A percentile compares a stretch with the other conserved stretches of the same genome.
Evolutionary conservation across 495 filamentous ascomycete genomes (phyloP).

Genomic region (Penicillium antarcticum): DNA sequence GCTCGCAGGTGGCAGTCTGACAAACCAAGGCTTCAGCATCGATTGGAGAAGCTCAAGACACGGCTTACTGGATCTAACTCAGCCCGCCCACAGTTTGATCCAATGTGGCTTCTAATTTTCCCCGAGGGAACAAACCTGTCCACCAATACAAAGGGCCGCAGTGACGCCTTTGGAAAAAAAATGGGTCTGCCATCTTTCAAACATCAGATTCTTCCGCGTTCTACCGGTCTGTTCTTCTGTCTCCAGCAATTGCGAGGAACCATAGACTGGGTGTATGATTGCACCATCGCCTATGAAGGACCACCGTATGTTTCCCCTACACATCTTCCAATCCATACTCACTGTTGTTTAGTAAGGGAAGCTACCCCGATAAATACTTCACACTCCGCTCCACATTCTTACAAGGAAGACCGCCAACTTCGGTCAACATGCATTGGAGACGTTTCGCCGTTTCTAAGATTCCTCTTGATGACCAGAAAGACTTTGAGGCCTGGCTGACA

Average conservation of each 20-base stretch:
- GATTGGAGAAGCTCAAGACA: conserved; percentile 56
- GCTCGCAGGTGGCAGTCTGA: conserved; percentile 65
- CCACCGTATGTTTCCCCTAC: conserved; percentile 51
- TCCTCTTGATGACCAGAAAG: conserved; percentile 54
- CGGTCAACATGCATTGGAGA: conserved; percentile 70
- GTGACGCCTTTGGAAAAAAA: conserved; percentile 55
- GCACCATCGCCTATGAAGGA: conserved; percentile 66
- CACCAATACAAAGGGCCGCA: conserved; percentile 53
- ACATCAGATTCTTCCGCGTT: conserved; percentile 59
- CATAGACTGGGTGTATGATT: conserved; percentile 66
- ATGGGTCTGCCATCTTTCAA: conserved; percentile 47
- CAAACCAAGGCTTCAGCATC: conserved; percentile 56
- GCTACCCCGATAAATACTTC: conserved; percentile 64
- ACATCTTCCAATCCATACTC: neutral
- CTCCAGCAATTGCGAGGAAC: conserved; percentile 57
- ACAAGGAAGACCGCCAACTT: conserved; percentile 64
- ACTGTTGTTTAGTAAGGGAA: conserved; percentile 44
- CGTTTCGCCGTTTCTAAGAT: conserved; percentile 56
- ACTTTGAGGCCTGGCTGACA: conserved; percentile 57
- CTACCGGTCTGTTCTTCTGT: conserved; percentile 62
- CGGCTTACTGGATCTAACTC: conserved; percentile 49
- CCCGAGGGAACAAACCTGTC: conserved; percentile 68
- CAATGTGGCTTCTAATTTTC: conserved; percentile 71
- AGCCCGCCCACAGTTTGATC: conserved; percentile 48
- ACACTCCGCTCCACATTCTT: conserved; percentile 61